A percentile compares a stretch with the other conserved stretches of the same genome.
These are phyloP conservation scores for Karstenula rhodostoma DNA, from an alignment of 2,329 filamentous ascomycete species.

Conservation along the genomic window DNA sequence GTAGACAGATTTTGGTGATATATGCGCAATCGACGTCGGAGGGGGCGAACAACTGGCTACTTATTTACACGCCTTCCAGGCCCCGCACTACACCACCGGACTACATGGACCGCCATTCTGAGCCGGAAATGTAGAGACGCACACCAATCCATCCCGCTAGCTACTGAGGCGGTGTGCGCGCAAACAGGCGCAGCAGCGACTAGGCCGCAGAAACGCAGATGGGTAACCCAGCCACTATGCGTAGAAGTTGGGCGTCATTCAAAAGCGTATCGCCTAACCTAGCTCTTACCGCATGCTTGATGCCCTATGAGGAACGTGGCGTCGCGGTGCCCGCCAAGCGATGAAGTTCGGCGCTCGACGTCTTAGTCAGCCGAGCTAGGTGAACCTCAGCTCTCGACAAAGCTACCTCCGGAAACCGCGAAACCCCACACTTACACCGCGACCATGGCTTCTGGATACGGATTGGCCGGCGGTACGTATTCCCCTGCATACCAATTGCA, in stretches of 20 bases:
- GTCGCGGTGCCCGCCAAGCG: neutral
- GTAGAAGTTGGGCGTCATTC: neutral
- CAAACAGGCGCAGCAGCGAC: neutral
- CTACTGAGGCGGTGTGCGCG: conserved; percentile 1
- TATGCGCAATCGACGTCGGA: neutral
- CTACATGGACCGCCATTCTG: neutral
- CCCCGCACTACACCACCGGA: neutral
- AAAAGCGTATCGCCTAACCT: neutral
- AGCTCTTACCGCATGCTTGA: neutral
- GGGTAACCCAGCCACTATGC: neutral
- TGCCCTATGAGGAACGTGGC: neutral
- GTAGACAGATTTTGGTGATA: neutral
- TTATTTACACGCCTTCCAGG: neutral
- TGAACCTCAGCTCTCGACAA: conserved; percentile 30
- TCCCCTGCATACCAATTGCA: neutral
- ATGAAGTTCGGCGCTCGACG: neutral
- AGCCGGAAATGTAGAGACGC: neutral
- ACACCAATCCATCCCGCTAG: neutral
- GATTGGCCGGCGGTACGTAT: conserved; percentile 77
- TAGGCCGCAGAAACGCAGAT: neutral
- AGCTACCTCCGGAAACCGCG: conserved; percentile 17
- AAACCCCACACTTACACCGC: conserved; percentile 42
- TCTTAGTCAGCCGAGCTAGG: conserved; percentile 17
- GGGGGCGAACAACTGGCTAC: neutral
- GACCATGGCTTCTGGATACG: conserved; percentile 82